These are phyloP conservation scores for Aspergillus arachidicola DNA, from an alignment of 2,329 filamentous ascomycete genomes.

Conservation along the genomic window DNA sequence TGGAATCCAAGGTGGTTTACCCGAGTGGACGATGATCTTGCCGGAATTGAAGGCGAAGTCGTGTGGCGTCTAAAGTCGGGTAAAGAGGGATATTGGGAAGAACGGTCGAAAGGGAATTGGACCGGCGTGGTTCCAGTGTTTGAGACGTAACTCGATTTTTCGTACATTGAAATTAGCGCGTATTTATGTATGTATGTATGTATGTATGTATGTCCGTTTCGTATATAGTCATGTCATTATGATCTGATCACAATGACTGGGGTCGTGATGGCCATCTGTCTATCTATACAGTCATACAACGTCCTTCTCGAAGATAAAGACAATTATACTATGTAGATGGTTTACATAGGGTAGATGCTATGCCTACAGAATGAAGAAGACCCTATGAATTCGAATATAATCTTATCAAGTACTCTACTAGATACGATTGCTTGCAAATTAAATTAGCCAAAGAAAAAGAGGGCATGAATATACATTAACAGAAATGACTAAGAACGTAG, in stretches of 20 bases:
- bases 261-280: neutral
- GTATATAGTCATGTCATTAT: neutral
- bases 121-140: conserved; percentile 59
- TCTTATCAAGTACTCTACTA: neutral
- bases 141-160: conserved; percentile 24
- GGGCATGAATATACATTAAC: neutral
- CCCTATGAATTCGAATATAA: neutral
- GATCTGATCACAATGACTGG: neutral
- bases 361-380: neutral
- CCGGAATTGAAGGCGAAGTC: conserved; percentile 46
- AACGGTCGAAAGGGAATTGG: conserved; percentile 71
- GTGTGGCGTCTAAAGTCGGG: conserved; percentile 72
- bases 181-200: neutral
- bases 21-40: conserved; percentile 55
- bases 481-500: neutral
- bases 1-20: conserved; percentile 85
- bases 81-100: conserved; percentile 93
- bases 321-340: neutral
- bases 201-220: neutral
- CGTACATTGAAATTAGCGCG: neutral
- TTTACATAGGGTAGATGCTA: neutral
- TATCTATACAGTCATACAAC: neutral
- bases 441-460: neutral
- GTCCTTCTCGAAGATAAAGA: neutral
- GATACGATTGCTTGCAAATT: neutral